Percentiles rank a stretch among this genome's conserved stretches.
Conservation (phyloP, 2,329 filamentous ascomycete species). For the Fusarium paranaense region DNA sequence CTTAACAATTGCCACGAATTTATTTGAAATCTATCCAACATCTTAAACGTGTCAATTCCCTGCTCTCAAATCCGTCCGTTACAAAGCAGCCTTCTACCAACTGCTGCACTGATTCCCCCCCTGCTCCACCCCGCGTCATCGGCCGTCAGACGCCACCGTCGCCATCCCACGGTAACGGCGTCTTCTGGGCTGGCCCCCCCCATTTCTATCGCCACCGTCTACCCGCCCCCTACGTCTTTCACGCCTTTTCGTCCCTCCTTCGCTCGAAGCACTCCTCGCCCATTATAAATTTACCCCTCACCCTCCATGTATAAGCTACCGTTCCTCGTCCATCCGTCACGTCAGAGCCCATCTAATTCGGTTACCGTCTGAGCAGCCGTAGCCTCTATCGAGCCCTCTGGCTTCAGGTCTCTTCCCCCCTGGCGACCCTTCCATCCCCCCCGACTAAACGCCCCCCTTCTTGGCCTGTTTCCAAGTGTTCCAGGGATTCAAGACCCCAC, state of each 20-base stretch:
- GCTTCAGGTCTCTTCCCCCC: slow-evolving; percentile 25
- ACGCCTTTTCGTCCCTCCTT: slow-evolving; percentile 15
- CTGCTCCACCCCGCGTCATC: slow-evolving; percentile 39
- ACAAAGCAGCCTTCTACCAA: not conserved
- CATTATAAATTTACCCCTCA: not conserved
- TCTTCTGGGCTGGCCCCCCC: slow-evolving; percentile 5
- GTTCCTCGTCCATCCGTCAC: not conserved
- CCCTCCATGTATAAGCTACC: not conserved
- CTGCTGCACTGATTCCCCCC: not conserved
- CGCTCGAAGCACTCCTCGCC: not conserved
- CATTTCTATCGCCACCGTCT: slow-evolving; percentile 25
- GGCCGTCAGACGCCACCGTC: slow-evolving; percentile 39
- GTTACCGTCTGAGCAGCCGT: slow-evolving; percentile 20
- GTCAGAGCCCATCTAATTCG: slow-evolving; percentile 19
- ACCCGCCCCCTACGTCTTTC: not conserved
- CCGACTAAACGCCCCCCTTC: slow-evolving; percentile 29
- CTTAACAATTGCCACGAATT: not conserved
- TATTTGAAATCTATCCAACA: not conserved
- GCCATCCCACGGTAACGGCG: slow-evolving; percentile 36
- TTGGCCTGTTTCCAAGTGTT: slow-evolving; percentile 42
- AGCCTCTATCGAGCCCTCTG: slow-evolving; percentile 3
- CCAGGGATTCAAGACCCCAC: slow-evolving; percentile 45
- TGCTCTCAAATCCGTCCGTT: not conserved
- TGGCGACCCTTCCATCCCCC: slow-evolving; percentile 7
- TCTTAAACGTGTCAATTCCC: not conserved